phyloP scores from a whole-genome alignment of 768 basidiomycete genomes.

The Suillus discolor region DNA sequence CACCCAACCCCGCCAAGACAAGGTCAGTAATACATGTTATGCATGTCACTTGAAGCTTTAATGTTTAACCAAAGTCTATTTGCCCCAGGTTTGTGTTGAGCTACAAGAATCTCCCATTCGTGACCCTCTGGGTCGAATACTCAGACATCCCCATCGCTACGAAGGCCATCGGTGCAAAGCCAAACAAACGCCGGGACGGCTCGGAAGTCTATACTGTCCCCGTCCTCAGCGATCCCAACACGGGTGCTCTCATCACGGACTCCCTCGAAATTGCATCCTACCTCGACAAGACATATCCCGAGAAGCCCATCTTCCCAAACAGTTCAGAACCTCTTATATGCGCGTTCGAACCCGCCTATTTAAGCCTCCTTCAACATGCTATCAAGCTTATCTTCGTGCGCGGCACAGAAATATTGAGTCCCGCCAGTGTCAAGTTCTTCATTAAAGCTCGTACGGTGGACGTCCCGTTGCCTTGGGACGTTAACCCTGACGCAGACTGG shows the following conservation, averaged over 20 bases:
- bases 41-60: background rate
- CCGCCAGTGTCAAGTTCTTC: constrained; percentile 41
- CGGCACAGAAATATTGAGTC: constrained; percentile 31
- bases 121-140: constrained; percentile 37
- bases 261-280: constrained; percentile 37
- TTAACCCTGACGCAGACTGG: constrained; percentile 34
- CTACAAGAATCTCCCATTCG: constrained; percentile 36
- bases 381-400: constrained; percentile 25
- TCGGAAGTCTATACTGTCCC: constrained; percentile 33
- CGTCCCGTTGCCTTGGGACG: constrained; percentile 40
- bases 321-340: constrained; percentile 25
- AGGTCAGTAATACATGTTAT: constrained; percentile 27
- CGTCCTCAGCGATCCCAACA: constrained; percentile 35
- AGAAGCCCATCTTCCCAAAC: constrained; percentile 30
- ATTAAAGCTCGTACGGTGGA: constrained; percentile 32
- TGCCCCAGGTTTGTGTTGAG: constrained; percentile 30
- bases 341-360: constrained; percentile 18
- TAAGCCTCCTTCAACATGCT: background rate
- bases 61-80: background rate
- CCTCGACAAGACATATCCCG: constrained; percentile 37
- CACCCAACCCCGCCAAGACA: constrained; percentile 41
- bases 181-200: constrained; percentile 22
- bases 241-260: constrained; percentile 29
- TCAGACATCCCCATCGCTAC: constrained; percentile 31
- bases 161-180: constrained; percentile 29